Evolutionary conservation across 768 basidiomycete genomes (phyloP), one percentile per base, ranked within the genome.

Genomic region (Mycena sanguinolenta): DNA sequence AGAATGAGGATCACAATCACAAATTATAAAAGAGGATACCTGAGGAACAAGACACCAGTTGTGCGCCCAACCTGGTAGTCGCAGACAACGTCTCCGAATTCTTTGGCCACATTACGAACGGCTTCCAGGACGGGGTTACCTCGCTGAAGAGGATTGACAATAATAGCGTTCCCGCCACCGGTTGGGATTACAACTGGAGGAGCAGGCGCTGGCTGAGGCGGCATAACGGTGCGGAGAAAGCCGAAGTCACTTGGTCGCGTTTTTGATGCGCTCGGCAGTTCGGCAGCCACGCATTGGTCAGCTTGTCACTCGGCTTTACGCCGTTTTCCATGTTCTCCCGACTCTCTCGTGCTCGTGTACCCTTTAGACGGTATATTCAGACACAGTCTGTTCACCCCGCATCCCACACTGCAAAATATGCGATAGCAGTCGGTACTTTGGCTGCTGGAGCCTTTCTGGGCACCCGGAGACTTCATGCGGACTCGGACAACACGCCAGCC

Each of bases 11-110:
- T 4, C 19, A 67, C 25, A 16, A 53, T 54, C 36, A 25, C 21
- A 23, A 36, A 16, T 25, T 53, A 30, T 32, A 39, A 57, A 39
- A 27, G 30, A 12, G 30, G 42, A 75, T 65, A 93, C 98, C 96
- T 97, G 63, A 99, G 87, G 78, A 93, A 99, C 27, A 99, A 81
- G 13, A 97, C 93, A 23, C 96, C 94, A 2, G 96, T 96, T 30
- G 97, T 98, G 25, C 92, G 87, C 25, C 98, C 98, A 21, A 99
- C 97, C 79, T 98, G 96, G 79, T 94, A 99, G 80, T 99, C 98
- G 27, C 92, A 90, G 21, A 93, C 86, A 69, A 99, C 96, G 76
- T 99, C 97, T 0, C 95, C 95, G 75, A 95, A 98, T 79, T 99
- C 96, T 81, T 96, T 97, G 2, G 93, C 90, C 3, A 98, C 93